Conservation (phyloP, 2,329 filamentous ascomycete genomes). For the Chaetomium globosum region DNA sequence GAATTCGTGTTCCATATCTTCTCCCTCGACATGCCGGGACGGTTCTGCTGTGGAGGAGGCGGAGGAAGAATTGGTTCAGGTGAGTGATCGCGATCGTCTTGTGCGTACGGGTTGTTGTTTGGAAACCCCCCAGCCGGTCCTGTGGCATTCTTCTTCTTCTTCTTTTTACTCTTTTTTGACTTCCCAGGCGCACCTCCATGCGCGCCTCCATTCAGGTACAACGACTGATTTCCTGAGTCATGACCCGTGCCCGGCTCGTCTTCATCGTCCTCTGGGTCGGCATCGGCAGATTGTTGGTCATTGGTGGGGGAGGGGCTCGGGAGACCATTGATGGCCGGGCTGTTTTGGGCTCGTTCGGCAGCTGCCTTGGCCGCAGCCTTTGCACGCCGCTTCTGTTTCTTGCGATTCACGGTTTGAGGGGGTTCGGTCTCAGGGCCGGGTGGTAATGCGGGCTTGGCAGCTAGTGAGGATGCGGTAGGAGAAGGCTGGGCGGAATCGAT, state of each 20-base stretch:
- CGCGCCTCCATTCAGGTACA: slow-evolving; percentile 41
- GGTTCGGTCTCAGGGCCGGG: slow-evolving; percentile 22
- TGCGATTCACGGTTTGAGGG: slow-evolving; percentile 69
- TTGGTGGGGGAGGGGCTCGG: slow-evolving; percentile 43
- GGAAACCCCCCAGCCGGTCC: slow-evolving; percentile 28
- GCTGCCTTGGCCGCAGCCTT: slow-evolving; percentile 76
- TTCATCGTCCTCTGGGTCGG: slow-evolving; percentile 58
- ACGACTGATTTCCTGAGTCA: slow-evolving; percentile 46
- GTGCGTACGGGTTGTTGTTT: slow-evolving; percentile 33
- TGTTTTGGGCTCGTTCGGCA: slow-evolving; percentile 47
- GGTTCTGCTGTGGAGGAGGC: slow-evolving; percentile 39
- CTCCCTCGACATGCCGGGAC: slow-evolving; percentile 64
- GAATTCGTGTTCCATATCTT: slow-evolving; percentile 98
- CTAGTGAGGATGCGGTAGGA: slow-evolving; percentile 46
- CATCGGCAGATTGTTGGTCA: slow-evolving; percentile 50
- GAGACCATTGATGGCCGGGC: slow-evolving; percentile 47
- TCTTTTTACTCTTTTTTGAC: slow-evolving; percentile 67
- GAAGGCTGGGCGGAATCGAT: slow-evolving; percentile 59
- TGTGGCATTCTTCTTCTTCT: slow-evolving; percentile 61
- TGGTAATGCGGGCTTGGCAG: slow-evolving; percentile 20
- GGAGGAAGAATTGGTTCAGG: slow-evolving; percentile 25
- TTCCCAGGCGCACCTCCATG: slow-evolving; percentile 43
- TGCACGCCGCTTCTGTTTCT: slow-evolving; percentile 91
- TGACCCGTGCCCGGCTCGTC: slow-evolving; percentile 48
- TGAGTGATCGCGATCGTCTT: slow-evolving; percentile 25